phyloP scores from a whole-genome alignment of 305 asterid genomes.

The Fraxinus albicans region DNA sequence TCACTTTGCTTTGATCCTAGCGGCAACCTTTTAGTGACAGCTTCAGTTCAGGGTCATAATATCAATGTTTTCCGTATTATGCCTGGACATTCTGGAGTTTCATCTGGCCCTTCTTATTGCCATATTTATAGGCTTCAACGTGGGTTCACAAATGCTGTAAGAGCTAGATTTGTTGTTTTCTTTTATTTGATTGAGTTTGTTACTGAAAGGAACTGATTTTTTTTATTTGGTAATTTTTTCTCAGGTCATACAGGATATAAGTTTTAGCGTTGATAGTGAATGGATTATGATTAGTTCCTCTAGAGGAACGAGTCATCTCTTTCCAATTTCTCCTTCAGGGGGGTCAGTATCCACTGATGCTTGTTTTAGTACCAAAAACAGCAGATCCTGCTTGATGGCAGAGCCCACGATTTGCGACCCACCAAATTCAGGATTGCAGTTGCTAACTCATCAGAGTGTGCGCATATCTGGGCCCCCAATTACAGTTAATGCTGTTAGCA shows the following conservation, averaged over 20 bases:
- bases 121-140: constrained; percentile 91
- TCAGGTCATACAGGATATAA: constrained; percentile 91
- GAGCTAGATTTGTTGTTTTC: constrained; percentile 20
- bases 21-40: constrained; percentile 53
- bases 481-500: constrained; percentile 53
- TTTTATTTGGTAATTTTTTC: constrained; percentile 24
- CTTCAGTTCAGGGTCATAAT: constrained; percentile 47
- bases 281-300: constrained; percentile 85
- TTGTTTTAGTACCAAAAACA: constrained; percentile 33
- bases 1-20: constrained; percentile 53
- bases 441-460: constrained; percentile 45
- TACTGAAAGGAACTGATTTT: constrained; percentile 1
- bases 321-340: constrained; percentile 73
- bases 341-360: constrained; percentile 51
- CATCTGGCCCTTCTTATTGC: constrained; percentile 54
- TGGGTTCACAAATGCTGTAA: constrained; percentile 91
- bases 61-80: constrained; percentile 50
- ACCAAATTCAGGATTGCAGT: constrained; percentile 44
- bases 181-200: neutral
- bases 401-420: constrained; percentile 36
- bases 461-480: constrained; percentile 42
- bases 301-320: constrained; percentile 89
- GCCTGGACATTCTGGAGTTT: constrained; percentile 28
- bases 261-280: constrained; percentile 81
- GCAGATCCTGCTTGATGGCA: constrained; percentile 40